Evolutionary conservation across 768 basidiomycete species (phyloP), one percentile per base, ranked within the genome.

Genomic region (Ramaria sp.): DNA sequence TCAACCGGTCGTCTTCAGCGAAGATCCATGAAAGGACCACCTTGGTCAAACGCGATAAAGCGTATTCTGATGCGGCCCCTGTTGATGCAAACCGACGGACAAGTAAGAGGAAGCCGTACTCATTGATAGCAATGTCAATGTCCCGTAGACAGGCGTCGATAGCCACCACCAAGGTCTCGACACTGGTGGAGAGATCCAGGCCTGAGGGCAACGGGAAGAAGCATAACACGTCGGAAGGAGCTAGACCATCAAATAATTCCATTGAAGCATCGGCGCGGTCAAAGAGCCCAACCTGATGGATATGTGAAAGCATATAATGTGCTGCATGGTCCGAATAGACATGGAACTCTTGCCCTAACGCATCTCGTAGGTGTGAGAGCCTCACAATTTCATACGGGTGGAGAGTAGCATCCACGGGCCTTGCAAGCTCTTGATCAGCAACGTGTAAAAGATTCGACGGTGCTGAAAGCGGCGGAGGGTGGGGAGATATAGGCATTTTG

Each of bases 101-200:
- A n/a, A 92, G 71, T 15, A 91, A 70, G 7, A 88, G 67, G 56
- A 91, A 77, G 1, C 84, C 89, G 38, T 77, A 72, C 68, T 92
- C 90, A 62, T 89, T 88, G 27, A 83, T 73, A 3, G 83, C 79
- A 30, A 92, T 70, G 66, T 90, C 82, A 24, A 88, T 65, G 62
- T 89, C 86, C 5, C 74, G 71, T 22, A 92, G 71, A 62, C 82
- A 85, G 4, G 79, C 78, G 65, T 90, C 88, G 27, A 90, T 79
- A 4, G 84, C 76, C 7, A 81, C 75, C 19, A 89, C 79, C 30
- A 92, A 72, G 0, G 76, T 79, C 63, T 91, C 88, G 7, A 91
- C 86, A 47, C 83, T 81, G 17, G 75, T 74, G 1, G 88, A 85
- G 12, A 83, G 69, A 61, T 91, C 89, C 42, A 90, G 75, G 0